Conservation (phyloP, 331 rosid species). For the Prunus yedoensis region DNA sequence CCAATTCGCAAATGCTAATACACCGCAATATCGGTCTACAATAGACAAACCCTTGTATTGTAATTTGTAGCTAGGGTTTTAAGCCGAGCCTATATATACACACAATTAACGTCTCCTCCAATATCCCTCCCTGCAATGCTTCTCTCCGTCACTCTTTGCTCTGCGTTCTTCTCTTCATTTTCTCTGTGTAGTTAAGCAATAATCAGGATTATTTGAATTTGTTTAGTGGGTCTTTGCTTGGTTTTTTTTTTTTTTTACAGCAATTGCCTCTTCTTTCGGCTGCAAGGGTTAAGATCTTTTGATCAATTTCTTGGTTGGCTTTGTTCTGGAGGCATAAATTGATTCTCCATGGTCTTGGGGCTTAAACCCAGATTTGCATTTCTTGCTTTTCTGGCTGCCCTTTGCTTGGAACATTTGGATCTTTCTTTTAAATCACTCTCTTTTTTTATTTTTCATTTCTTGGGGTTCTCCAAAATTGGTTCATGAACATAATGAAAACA, state of each 20-base stretch:
- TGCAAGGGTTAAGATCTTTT: slow-evolving; percentile 62
- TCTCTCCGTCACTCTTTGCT: not conserved
- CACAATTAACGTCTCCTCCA: not conserved
- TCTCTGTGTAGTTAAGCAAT: not conserved
- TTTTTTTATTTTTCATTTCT: not conserved
- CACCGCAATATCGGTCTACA: not conserved
- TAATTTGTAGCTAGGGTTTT: not conserved
- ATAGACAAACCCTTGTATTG: not conserved
- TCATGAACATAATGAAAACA: too few species aligned
- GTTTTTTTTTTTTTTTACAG: too few species aligned
- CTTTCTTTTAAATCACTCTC: too few species aligned
- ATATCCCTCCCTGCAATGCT: too few species aligned
- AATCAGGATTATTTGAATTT: not conserved
- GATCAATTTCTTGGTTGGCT: slow-evolving; percentile 71
- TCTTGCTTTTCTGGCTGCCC: slow-evolving; percentile 46
- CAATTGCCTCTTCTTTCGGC: slow-evolving; percentile 71
- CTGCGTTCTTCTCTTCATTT: not conserved
- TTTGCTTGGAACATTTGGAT: slow-evolving; percentile 35
- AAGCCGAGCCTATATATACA: not conserved
- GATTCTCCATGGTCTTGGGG: slow-evolving; percentile 33
- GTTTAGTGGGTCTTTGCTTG: not conserved
- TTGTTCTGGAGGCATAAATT: slow-evolving; percentile 74
- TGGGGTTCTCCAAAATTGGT: too few species aligned
- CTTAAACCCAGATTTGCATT: slow-evolving; percentile 30
- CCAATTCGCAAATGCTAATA: not conserved